These are phyloP conservation scores for Dictyostelium citrinum DNA, from an alignment of 78 protist species.

Conservation along the genomic window DNA sequence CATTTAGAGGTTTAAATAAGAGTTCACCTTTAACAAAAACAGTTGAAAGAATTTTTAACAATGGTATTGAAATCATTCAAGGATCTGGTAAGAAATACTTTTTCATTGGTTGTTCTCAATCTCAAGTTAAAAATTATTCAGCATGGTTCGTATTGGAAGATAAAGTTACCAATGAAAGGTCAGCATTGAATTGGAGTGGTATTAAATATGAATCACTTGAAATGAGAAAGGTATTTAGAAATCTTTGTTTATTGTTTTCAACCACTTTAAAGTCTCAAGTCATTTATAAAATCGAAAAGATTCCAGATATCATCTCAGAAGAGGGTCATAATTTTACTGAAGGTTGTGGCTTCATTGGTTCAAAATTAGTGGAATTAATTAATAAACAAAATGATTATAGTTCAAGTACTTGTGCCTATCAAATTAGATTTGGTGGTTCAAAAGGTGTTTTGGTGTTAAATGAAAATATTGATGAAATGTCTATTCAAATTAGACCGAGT, in stretches of 20 bases:
- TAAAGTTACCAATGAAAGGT: background rate
- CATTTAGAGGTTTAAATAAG: background rate
- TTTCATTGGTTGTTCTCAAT: conserved; percentile 19
- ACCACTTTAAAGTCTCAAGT: background rate
- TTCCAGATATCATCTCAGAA: background rate
- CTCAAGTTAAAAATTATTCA: background rate
- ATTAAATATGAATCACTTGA: background rate
- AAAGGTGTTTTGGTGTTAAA: conserved; percentile 69
- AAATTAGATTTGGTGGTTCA: conserved; percentile 74
- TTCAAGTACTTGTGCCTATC: conserved; percentile 12
- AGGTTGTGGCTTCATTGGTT: conserved; percentile 45
- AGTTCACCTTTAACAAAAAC: background rate
- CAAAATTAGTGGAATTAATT: background rate
- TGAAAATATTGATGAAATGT: background rate
- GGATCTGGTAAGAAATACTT: background rate
- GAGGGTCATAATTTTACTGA: conserved; percentile 18
- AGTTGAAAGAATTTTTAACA: background rate
- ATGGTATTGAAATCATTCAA: background rate
- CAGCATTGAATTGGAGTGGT: background rate
- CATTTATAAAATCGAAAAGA: background rate
- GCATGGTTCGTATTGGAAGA: conserved; percentile 34
- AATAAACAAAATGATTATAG: background rate
- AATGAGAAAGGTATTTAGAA: background rate
- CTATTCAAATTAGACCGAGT: background rate
- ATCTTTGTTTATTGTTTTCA: background rate